Base-by-base conservation (phyloP, 345 rosid genomes). In the Heritiera littoralis region DNA sequence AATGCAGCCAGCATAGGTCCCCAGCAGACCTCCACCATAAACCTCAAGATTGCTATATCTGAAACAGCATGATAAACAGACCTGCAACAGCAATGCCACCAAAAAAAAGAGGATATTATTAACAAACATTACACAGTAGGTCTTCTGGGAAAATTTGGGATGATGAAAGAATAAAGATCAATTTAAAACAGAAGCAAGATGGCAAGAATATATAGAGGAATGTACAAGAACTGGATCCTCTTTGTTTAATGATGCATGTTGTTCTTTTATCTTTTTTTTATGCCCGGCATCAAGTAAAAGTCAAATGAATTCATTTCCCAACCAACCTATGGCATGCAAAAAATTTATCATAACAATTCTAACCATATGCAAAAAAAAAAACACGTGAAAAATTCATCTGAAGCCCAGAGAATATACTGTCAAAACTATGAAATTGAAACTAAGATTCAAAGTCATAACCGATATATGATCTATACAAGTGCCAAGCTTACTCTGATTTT, bases 21-120 rank as follows among this genome's bases (percentile, higher is more conserved):
- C 98, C 99, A 95, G 84, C 95, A 93, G 83, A 89, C 97, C 86
- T 95, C 99, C 82, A 92, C 91, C 97, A 95, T 95, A 86, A 93
- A 95, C 88, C 99, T 90, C 90, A 95, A 82, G 78, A 95, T 95
- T 78, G 90, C 88, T 76, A 89, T 87, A 86, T 93, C 97, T 40
- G 94, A 90, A 65, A 95, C 90, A 64, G 80, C 84, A 80, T 92
- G 96, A 89, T 93, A 95, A 35, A 83, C 83, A 83, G 93, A 89
- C 88, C 99, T 93, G 86, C 85, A 84, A 81, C 40, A 85, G 72
- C 32, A 80, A 68, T 64, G 49, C 9, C 60, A 59, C 54, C 0
- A 35, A 35, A 1, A 59, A 60, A 61, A 3, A 48, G 56, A 59
- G 11, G 65, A 38, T 43, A 67, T 41, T 9, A 40, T 20, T 49